A percentile compares a stretch with the other conserved stretches of the same genome.
Evolutionary conservation across 371 early-diverging fungal genomes (phyloP).

Genomic region (Haplosporangium sp.): DNA sequence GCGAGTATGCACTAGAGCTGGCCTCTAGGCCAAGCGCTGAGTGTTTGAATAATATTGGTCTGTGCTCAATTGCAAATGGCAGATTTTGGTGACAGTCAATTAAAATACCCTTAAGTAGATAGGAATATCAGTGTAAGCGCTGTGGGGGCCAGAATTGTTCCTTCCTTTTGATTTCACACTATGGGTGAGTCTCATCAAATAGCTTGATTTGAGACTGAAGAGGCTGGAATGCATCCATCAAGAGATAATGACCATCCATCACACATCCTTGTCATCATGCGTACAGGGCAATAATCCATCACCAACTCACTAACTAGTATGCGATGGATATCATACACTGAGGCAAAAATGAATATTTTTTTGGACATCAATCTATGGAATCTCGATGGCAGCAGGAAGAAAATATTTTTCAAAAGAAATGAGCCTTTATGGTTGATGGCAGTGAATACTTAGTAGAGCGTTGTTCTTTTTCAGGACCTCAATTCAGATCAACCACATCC

Average conservation of each 20-base stretch:
- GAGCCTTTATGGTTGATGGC: neutral
- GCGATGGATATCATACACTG: conserved; percentile 6
- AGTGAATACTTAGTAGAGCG: neutral
- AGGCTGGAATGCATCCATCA: conserved; percentile 9
- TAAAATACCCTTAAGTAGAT: conserved; percentile 12
- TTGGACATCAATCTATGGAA: conserved; percentile 1
- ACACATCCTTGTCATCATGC: neutral
- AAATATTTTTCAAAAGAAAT: neutral
- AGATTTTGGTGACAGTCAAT: neutral
- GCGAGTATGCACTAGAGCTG: too few species aligned
- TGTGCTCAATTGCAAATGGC: too few species aligned
- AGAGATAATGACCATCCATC: conserved; percentile 11
- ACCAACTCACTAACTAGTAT: neutral
- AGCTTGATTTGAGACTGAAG: conserved; percentile 4
- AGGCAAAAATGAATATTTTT: neutral
- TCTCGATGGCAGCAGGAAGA: neutral
- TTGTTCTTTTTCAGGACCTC: neutral
- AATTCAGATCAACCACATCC: neutral
- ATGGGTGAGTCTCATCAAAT: conserved; percentile 40
- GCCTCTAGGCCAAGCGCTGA: too few species aligned
- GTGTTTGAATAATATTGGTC: too few species aligned
- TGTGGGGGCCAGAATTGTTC: conserved; percentile 10
- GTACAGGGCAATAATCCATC: conserved; percentile 13
- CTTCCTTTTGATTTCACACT: conserved; percentile 39
- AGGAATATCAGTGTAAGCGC: conserved; percentile 13